Percentiles rank a stretch among this genome's conserved stretches.
Evolutionary conservation across 1,139 yeast species (phyloP).

Genomic region (Pichia sp.): DNA sequence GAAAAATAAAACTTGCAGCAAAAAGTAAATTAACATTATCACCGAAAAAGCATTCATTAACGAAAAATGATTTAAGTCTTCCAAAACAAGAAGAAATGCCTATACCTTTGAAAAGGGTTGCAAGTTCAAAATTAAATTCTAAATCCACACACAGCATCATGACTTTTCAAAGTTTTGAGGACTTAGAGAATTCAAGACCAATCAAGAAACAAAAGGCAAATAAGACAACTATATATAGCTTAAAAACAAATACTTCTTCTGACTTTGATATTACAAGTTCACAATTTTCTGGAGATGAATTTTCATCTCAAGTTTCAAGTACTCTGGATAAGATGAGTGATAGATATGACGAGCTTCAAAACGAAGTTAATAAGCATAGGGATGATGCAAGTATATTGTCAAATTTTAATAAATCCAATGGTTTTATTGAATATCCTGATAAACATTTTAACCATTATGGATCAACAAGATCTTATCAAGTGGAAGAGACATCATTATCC

Average conservation of each 20-base stretch:
- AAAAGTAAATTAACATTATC: not conserved
- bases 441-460: slow-evolving; percentile 16
- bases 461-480: slow-evolving; percentile 17
- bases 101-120: not conserved
- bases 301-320: slow-evolving; percentile 2
- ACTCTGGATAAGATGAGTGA: slow-evolving; percentile 1
- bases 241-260: not conserved
- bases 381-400: not conserved
- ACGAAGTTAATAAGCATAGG: not conserved
- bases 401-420: not conserved
- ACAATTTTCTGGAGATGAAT: slow-evolving; percentile 2
- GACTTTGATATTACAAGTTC: not conserved
- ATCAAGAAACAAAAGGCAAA: not conserved
- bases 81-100: not conserved
- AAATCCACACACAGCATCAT: not conserved
- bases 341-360: slow-evolving; percentile 7
- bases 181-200: slow-evolving; percentile 2
- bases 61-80: not conserved
- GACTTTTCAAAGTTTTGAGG: slow-evolving; percentile 5
- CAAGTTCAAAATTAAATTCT: not conserved
- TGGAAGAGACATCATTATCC: slow-evolving; percentile 14
- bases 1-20: not conserved
- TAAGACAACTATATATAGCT: not conserved
- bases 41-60: slow-evolving; percentile 5
- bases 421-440: not conserved